phyloP scores from a whole-genome alignment of 108 stramenopile species.

The Aurantiochytrium sp. region DNA sequence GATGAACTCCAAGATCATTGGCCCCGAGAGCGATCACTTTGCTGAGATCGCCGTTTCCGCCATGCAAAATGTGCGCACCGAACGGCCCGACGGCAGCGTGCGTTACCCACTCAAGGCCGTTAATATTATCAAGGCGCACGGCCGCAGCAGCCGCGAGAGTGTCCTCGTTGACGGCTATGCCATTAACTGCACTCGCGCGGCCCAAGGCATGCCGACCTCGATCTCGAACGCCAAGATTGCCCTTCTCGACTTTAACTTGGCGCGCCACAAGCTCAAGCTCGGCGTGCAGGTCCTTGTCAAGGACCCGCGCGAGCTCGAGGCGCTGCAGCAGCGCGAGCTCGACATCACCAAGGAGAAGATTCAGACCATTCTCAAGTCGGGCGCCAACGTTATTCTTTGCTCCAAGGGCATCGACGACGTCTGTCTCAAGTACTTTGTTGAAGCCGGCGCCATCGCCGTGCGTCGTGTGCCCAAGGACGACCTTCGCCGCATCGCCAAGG shows the following conservation, averaged over 20 bases:
- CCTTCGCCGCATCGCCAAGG: conserved; percentile 92
- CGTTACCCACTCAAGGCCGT: conserved; percentile 91
- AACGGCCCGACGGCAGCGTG: conserved; percentile 25
- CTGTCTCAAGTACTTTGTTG: conserved; percentile 99
- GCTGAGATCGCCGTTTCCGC: conserved; percentile 89
- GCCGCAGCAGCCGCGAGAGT: conserved; percentile 82
- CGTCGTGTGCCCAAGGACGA: conserved; percentile 92
- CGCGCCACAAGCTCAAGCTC: conserved; percentile 97
- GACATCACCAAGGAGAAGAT: conserved; percentile 99
- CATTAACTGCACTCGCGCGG: conserved; percentile 81
- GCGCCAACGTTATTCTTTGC: conserved; percentile 92
- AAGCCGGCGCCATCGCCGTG: conserved; percentile 89
- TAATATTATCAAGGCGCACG: conserved; percentile 98
- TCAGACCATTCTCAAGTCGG: conserved; percentile 87
- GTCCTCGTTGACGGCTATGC: conserved; percentile 88
- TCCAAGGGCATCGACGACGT: conserved; percentile 99
- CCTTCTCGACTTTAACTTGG: conserved; percentile 94
- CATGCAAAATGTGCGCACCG: conserved; percentile 65
- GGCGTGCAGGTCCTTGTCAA: conserved; percentile 86
- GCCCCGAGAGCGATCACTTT: conserved; percentile 86
- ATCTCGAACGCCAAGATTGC: conserved; percentile 87
- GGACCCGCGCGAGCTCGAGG: conserved; percentile 76
- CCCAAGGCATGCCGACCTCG: conserved; percentile 91
- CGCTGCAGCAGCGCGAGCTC: conserved; percentile 92
- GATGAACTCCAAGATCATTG: conserved; percentile 95